Base-by-base conservation (phyloP, 2,329 filamentous ascomycete species). In the Botrytis aclada region DNA sequence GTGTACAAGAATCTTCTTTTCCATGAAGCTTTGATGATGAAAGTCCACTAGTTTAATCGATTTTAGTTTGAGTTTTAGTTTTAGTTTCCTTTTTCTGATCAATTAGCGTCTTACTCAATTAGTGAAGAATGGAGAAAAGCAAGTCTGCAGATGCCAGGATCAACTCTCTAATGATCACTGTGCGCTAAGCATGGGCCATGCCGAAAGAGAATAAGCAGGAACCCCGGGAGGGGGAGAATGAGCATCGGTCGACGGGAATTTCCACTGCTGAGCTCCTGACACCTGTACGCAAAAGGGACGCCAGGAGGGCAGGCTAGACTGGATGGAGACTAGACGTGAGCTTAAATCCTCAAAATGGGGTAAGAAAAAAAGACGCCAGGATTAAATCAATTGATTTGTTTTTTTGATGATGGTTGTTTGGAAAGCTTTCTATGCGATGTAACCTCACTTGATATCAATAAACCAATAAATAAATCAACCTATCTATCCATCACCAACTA, bases 81-180 rank as follows among this genome's bases (percentile, higher is more conserved):
- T 63, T 43, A 43, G 60, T 25, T 62, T 63, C 34, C 34, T 39
- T 61, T 61, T 58, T 34, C 6, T 60, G 14, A 39, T n/a, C 10
- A n/a, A 16, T 62, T 62, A 43, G n/a, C 39, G 32, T n/a, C 37
- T 39, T 51, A 39, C 56, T 47, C 56, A 32, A 39, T 64, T 71
- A 64, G 69, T 65, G 69, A 65, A 65, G 54, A 65, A 70, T 71
- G 69, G 69, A 71, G 69, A 71, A 54, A 41, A 65, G 69, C 32
- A 70, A 43, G 58, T 72, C 43, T 72, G 71, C 41, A 70, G 25
- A n/a, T 45, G 8, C 43, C 45, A 12, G 51, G 51, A 54, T 54
- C n/a, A 29, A 16, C 14, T 54, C n/a, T 16, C n/a, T 54, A 29
- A 54, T 25, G 51, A 54, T 54, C 6, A 29, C 2, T 18, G 14